phyloP scores from a whole-genome alignment of 495 filamentous ascomycete species.

The Neurospora hispaniola region DNA sequence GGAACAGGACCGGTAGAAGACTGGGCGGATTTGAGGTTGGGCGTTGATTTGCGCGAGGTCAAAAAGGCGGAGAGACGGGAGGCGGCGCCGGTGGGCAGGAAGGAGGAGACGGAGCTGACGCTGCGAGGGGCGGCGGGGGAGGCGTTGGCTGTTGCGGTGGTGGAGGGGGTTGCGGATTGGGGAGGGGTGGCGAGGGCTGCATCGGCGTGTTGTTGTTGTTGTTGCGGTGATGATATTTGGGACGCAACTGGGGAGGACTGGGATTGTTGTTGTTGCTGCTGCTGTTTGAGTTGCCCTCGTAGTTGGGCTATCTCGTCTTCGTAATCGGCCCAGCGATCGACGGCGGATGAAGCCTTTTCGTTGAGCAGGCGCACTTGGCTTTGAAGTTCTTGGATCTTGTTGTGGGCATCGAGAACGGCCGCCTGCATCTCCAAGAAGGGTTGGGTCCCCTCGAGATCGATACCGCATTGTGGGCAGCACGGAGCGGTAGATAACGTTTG shows the following conservation, averaged over 20 bases:
- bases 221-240: constrained; percentile 18
- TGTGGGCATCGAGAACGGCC: constrained; percentile 47
- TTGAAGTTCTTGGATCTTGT: constrained; percentile 69
- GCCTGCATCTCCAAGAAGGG: constrained; percentile 36
- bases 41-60: constrained; percentile 44
- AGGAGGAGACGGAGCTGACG: constrained; percentile 20
- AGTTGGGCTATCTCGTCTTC: constrained; percentile 76
- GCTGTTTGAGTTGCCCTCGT: constrained; percentile 33
- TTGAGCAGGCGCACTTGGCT: constrained; percentile 65
- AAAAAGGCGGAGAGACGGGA: constrained; percentile 57
- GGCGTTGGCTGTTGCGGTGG: constrained; percentile 10
- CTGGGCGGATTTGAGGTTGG: constrained; percentile 16
- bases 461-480: constrained; percentile 31
- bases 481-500: background rate
- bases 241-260: constrained; percentile 4
- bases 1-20: background rate
- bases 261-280: constrained; percentile 4
- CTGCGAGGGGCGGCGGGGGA: background rate
- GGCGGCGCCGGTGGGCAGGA: constrained; percentile 32
- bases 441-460: constrained; percentile 22
- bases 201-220: constrained; percentile 3
- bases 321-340: constrained; percentile 83
- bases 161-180: constrained; percentile 15
- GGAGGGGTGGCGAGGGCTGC: constrained; percentile 13
- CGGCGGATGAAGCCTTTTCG: constrained; percentile 64